phyloP scores from a whole-genome alignment of 2,329 filamentous ascomycete genomes.

The Pseudohalonectria lignicola region DNA sequence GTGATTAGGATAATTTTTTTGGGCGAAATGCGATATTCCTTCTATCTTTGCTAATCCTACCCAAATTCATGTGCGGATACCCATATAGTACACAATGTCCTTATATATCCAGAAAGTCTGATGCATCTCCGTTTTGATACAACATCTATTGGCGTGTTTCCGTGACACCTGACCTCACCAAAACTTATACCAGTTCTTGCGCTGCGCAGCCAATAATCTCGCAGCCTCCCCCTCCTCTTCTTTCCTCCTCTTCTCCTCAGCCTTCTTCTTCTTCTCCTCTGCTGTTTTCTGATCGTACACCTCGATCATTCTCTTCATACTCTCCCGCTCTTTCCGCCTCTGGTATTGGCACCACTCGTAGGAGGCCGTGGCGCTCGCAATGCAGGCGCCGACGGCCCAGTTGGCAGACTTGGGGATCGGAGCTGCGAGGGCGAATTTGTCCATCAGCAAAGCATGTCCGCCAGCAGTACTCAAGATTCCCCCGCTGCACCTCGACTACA shows the following conservation, averaged over 20 bases:
- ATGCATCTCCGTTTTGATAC: no score
- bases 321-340: constrained; percentile 62
- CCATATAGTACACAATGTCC: no score
- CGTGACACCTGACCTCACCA: constrained; percentile 26
- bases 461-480: no score
- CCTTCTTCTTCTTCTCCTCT: constrained; percentile 17
- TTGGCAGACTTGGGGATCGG: constrained; percentile 60
- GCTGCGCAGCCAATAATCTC: constrained; percentile 7
- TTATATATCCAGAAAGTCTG: no score
- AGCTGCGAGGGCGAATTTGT: no score
- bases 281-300: constrained; percentile 61
- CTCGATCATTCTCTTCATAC: constrained; percentile 79
- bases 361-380: constrained; percentile 55
- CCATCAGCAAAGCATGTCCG: no score
- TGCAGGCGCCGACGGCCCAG: constrained; percentile 75
- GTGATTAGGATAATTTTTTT: no score
- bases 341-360: constrained; percentile 79
- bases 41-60: no score
- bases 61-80: no score
- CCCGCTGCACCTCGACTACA: no score
- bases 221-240: constrained; percentile 20
- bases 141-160: no score
- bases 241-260: constrained; percentile 22
- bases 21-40: no score
- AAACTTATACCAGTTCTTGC: constrained; percentile 42